These are phyloP conservation scores for Kwoniella europaea DNA, from an alignment of 768 basidiomycete species.

Conservation along the genomic window DNA sequence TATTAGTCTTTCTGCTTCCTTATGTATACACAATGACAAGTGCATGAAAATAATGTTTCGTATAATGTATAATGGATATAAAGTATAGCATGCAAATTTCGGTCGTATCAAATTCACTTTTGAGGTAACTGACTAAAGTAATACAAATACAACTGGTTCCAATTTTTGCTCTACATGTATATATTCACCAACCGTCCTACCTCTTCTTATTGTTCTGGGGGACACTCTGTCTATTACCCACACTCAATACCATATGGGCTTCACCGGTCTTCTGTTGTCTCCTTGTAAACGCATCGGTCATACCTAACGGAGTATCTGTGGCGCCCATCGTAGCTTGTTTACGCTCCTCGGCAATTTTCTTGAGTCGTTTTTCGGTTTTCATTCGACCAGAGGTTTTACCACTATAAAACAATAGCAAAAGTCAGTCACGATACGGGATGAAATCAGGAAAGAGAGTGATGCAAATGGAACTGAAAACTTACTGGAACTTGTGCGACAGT, in stretches of 20 bases:
- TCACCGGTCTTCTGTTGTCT: slow-evolving; percentile 93
- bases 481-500: slow-evolving; percentile 93
- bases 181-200: slow-evolving; percentile 6
- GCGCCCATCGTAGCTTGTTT: slow-evolving; percentile 92
- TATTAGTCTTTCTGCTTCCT: not conserved
- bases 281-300: slow-evolving; percentile 90
- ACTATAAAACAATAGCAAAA: slow-evolving; percentile 29
- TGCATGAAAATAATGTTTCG: not conserved
- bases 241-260: slow-evolving; percentile 93
- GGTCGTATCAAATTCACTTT: too few relatives aligned
- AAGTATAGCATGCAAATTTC: too few relatives aligned
- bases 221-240: slow-evolving; percentile 88
- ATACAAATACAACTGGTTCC: too few relatives aligned
- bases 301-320: slow-evolving; percentile 92
- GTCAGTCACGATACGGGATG: not conserved
- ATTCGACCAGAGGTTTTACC: slow-evolving; percentile 95
- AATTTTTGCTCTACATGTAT: too few relatives aligned
- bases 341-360: slow-evolving; percentile 97
- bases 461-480: slow-evolving; percentile 24
- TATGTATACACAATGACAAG: not conserved
- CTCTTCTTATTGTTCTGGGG: slow-evolving; percentile 26
- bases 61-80: not conserved
- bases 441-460: not conserved
- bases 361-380: slow-evolving; percentile 95
- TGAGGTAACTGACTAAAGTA: too few relatives aligned